Evolutionary conservation across 106 monocot species (phyloP).

Genomic region (Gastrodia elata): DNA sequence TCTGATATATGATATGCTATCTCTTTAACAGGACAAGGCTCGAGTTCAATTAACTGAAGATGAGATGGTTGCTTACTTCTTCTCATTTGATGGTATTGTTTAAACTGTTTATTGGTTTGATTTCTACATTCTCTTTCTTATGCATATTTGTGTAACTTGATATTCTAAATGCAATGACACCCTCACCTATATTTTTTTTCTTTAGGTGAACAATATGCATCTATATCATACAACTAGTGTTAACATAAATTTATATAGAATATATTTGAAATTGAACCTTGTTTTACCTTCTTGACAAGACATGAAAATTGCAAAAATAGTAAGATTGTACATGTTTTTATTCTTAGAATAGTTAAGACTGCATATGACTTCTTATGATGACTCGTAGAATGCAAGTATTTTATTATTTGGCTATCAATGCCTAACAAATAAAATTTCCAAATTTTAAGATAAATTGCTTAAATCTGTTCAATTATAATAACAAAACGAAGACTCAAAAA

Average conservation of each 20-base stretch:
- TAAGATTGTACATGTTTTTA: not conserved
- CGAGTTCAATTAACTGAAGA: conserved; percentile 64
- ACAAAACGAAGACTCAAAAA: no score
- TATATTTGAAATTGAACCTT: not conserved
- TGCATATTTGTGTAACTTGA: not conserved
- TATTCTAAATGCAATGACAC: not conserved
- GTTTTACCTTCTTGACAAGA: not conserved
- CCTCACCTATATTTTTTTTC: not conserved
- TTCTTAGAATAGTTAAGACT: no score
- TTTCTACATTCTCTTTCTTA: not conserved
- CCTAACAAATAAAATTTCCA: no score
- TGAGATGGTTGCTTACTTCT: conserved; percentile 75
- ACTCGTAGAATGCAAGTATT: no score
- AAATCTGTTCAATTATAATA: no score
- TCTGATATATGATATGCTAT: not conserved
- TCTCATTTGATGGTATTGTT: conserved; percentile 64
- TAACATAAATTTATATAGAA: not conserved
- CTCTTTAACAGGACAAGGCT: conserved; percentile 27
- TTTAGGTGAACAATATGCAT: not conserved
- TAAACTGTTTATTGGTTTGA: not conserved
- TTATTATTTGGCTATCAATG: no score
- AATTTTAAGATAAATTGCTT: no score
- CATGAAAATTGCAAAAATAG: not conserved
- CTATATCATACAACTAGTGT: not conserved
- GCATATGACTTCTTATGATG: no score